Evolutionary conservation across 2,329 filamentous ascomycete genomes (phyloP).

Genomic region (Bipolaris sorokiniana): DNA sequence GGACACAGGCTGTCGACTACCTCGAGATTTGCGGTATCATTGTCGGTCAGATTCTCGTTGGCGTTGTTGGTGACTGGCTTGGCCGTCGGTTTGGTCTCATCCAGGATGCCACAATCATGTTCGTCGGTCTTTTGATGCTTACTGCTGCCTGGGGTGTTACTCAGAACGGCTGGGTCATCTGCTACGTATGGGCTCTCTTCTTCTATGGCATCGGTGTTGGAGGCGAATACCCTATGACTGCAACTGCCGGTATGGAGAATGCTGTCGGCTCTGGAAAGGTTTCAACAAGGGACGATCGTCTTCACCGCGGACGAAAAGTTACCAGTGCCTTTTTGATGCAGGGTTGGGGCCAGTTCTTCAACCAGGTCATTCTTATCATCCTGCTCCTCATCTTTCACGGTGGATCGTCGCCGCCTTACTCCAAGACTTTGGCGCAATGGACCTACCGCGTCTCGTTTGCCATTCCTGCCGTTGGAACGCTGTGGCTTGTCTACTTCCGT

Average conservation of each 20-base stretch:
- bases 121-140: conserved; percentile 88
- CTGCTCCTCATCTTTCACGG: conserved; percentile 88
- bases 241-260: conserved; percentile 92
- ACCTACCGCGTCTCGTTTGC: conserved; percentile 93
- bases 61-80: conserved; percentile 79
- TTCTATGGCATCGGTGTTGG: conserved; percentile 79
- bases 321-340: conserved; percentile 98
- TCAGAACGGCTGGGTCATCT: conserved; percentile 94
- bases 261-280: conserved; percentile 83
- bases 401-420: conserved; percentile 77
- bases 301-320: conserved; percentile 94
- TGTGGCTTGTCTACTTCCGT: conserved; percentile 97
- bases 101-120: conserved; percentile 94
- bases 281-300: conserved; percentile 88
- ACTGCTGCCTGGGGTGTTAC: conserved; percentile 87
- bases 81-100: conserved; percentile 95
- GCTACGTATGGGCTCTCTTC: conserved; percentile 93
- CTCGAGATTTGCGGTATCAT: conserved; percentile 96
- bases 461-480: conserved; percentile 84
- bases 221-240: conserved; percentile 96
- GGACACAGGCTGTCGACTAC: conserved; percentile 85
- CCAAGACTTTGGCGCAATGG: conserved; percentile 78
- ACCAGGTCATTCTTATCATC: conserved; percentile 88
- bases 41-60: conserved; percentile 83
- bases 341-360: conserved; percentile 95